phyloP scores from a whole-genome alignment of 192 early-diverging fungal species.

The Tieghemiomyces parasiticus region DNA sequence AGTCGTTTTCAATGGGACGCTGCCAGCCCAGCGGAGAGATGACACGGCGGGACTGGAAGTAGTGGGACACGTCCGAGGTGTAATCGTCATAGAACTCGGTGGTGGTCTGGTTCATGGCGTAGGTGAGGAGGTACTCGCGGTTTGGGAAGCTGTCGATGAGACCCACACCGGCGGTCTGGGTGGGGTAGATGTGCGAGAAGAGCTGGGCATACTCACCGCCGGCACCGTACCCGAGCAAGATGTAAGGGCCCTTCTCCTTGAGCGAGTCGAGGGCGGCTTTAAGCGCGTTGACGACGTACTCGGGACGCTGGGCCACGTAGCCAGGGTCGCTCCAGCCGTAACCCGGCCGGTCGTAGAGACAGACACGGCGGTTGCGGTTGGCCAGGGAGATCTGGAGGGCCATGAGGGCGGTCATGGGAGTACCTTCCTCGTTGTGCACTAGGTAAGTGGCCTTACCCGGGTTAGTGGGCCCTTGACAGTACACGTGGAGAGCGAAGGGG shows the following conservation, averaged over 20 bases:
- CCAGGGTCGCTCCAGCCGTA: constrained; percentile 38
- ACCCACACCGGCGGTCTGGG: constrained; percentile 25
- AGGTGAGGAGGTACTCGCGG: constrained; percentile 28
- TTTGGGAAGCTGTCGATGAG: constrained; percentile 31
- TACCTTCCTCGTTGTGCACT: constrained; percentile 27
- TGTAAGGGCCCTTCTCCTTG: constrained; percentile 22
- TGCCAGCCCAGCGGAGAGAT: constrained; percentile 28
- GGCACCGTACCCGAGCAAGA: constrained; percentile 33
- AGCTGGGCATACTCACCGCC: constrained; percentile 36
- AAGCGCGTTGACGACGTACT: constrained; percentile 29
- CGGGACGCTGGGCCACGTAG: constrained; percentile 27
- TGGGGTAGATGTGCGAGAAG: constrained; percentile 26
- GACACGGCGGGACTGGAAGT: constrained; percentile 24
- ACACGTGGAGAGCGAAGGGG: constrained; percentile 29
- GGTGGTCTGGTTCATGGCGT: constrained; percentile 28
- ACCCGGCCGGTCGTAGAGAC: constrained; percentile 30
- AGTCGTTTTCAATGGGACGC: constrained; percentile 22
- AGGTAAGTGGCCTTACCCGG: constrained; percentile 22
- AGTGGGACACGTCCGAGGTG: constrained; percentile 15
- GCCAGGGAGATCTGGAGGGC: constrained; percentile 24
- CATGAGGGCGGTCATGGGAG: constrained; percentile 29
- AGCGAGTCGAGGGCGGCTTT: constrained; percentile 27
- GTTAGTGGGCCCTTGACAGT: constrained; percentile 20
- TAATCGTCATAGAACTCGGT: constrained; percentile 11
- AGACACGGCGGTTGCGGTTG: constrained; percentile 22